Base-by-base conservation (phyloP, 129 eudicot genomes). In the Saposhnikovia divaricata region DNA sequence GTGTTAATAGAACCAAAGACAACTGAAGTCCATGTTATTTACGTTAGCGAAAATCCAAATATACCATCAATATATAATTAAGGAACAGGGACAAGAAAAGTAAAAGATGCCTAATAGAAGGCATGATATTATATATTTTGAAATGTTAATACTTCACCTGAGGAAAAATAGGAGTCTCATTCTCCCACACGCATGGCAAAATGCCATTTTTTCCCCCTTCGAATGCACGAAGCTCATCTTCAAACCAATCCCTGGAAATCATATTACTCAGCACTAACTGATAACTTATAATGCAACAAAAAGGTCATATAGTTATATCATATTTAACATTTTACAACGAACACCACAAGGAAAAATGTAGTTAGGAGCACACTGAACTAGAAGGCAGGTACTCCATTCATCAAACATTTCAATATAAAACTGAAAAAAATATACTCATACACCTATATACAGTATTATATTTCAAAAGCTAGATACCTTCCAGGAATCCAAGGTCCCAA, bases 401-500 rank as follows among this genome's bases (percentile, higher is more conserved):
- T 37, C 43, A 31, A 75, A 27, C 23, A 27, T 31, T 46, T 9
- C 23, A 43, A 43, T 2, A 43, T 45, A 53, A 75, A 76, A 78
- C 15, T n/a, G 69, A 21, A 84, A 45, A 78, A 9, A 0, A 25
- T 61, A 25, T 65, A 34, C 37, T 2, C 46, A 7, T 9, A 9
- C 3, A 1, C 5, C 38, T 28, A 28, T 28, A 1, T 28, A 45
- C 18, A 68, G 28, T 38, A 76, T 48, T 16, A 57, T 39, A 69
- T 48, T 25, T 74, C 43, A 63, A 77, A 65, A 82, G 19, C 31
- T 75, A 80, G 44, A 78, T 72, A 95, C 98, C 98, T 95, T 85
- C 98, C 98, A 82, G 98, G 98, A 79, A 84, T 84, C 97, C 97
- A 95, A 81, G 98, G 98, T 81, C 98, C 98, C 84, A 95, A 77